Base-by-base conservation (phyloP, 2,329 filamentous ascomycete genomes). In the Aspergillus sp. region DNA sequence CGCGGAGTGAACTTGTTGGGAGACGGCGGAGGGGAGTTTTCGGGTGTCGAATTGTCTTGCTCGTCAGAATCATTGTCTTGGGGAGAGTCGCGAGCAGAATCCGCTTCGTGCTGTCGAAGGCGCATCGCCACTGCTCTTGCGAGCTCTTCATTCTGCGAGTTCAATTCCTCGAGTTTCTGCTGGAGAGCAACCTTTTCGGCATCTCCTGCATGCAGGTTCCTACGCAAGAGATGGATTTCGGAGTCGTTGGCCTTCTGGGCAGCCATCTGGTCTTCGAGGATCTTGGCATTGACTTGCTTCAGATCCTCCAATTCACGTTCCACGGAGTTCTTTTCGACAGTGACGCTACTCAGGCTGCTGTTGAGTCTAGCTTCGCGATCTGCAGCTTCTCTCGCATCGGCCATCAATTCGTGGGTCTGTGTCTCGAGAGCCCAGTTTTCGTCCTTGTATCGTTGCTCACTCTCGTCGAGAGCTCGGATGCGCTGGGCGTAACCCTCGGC, bases 371-470 rank as follows among this genome's bases (percentile, higher is more conserved):
- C 87, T 66, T 96, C 90, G 48, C 86, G 85, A 60, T 93, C 90
- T 10, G 83, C 74, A 1, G 86, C 79, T 37, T 95, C 88, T 61
- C 84, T 88, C 50, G 86, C 79, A 11, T 80, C 76, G 6, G 85
- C 78, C 41, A 86, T 77, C 34, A 91, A 74, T 50, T 97, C 90
- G 58, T 95, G 93, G 19, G 94, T 78, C 57, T 90, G 88, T 0
- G 90, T 95, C 67, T 98, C 93, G 32, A 98, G 77, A 50, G 87
- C 91, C 93, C 93, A 98, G 64, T 97, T 98, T 67, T 97, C 93
- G 60, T 98, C 93, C 69, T 96, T 97, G 72, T 95, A 95, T 41
- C 88, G 85, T 59, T 94, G 86, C 65, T 98, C 93, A 62, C 87
- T 95, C 68, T 98, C 93, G 56, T 96, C 90, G 33, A 96, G 74